Percentiles rank a stretch among this genome's conserved stretches.
phyloP scores from a whole-genome alignment of 768 basidiomycete species.

The Xerocomellus dryophilus region DNA sequence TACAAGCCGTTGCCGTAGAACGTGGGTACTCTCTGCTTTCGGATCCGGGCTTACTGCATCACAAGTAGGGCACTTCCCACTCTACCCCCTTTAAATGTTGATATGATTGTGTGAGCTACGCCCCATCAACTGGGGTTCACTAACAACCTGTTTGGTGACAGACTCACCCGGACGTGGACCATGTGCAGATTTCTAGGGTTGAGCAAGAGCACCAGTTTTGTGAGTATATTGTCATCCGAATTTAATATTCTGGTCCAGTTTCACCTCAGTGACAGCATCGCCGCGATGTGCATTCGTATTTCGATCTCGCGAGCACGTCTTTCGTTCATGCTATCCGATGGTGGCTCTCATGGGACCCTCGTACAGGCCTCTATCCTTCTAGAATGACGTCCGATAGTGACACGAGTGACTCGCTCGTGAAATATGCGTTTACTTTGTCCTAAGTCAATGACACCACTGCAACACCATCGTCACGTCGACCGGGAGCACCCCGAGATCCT shows the following conservation, averaged over 20 bases:
- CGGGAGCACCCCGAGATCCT: neutral
- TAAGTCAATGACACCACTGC: neutral
- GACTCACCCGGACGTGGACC: neutral
- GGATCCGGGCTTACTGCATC: neutral
- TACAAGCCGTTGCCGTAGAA: neutral
- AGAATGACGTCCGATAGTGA: neutral
- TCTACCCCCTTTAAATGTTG: slow-evolving; percentile 4
- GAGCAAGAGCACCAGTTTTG: neutral
- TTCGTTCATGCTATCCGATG: neutral
- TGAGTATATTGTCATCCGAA: neutral
- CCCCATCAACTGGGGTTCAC: slow-evolving; percentile 1
- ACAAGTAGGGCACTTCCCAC: neutral
- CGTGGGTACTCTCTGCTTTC: neutral
- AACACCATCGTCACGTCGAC: neutral
- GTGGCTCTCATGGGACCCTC: neutral
- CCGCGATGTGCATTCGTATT: neutral
- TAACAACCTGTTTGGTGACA: neutral
- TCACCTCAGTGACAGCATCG: neutral
- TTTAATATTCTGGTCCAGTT: neutral
- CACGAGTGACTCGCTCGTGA: slow-evolving; percentile 1
- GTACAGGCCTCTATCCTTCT: neutral
- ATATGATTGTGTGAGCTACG: neutral
- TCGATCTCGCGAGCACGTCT: neutral
- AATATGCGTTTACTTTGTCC: neutral
- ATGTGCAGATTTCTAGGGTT: neutral